Evolutionary conservation across 768 basidiomycete species (phyloP), one percentile per base, ranked within the genome.

Genomic region (Lactarius hengduanensis): DNA sequence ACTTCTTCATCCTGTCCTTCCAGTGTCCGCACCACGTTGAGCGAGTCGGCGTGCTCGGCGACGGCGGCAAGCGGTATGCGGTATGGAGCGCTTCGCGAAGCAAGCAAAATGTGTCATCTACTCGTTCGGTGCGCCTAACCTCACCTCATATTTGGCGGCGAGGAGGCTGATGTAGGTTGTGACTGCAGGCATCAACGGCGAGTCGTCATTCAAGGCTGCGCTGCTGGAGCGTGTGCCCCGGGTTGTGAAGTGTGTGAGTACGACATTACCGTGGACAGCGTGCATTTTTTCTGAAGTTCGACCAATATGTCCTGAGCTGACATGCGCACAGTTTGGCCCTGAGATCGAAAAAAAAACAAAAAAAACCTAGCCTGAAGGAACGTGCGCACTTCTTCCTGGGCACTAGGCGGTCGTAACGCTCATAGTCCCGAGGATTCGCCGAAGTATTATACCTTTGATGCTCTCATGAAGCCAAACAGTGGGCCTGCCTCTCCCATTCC

Each of bases 51-150:
- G 72, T 74, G 7, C 75, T 84, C 69, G 83, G 83, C 6, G 84
- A 85, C 56, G 84, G 84, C 13, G 84, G 84, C 10, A 85, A 84
- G 73, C 83, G 82, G 68, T 81, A 4, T 84, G 62, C 63, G 84
- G 83, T 6, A 61, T 83, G 59, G 79, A 80, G 43, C 77, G 80
- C 26, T 72, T 84, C 57, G 73, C 66, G 60, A 75, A 78, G 16
- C 84, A 83, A 68, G 77, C 74, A 54, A 78, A n/a, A 34, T 83
- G 82, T 64, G 76, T 79, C 53, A 74, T 84, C 63, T 84, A 84
- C 69, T 81, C 82, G n/a, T 80, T 84, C 58, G 82, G 80, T 81
- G 2, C 20, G 41, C 66, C 13, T 30, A 13, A 11, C 10, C 10
- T 38, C 10, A 10, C 36, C 36, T 13, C 40, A 16, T 20, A 2